Conservation (phyloP, 768 basidiomycete species). For the Floccularia luteovirens region DNA sequence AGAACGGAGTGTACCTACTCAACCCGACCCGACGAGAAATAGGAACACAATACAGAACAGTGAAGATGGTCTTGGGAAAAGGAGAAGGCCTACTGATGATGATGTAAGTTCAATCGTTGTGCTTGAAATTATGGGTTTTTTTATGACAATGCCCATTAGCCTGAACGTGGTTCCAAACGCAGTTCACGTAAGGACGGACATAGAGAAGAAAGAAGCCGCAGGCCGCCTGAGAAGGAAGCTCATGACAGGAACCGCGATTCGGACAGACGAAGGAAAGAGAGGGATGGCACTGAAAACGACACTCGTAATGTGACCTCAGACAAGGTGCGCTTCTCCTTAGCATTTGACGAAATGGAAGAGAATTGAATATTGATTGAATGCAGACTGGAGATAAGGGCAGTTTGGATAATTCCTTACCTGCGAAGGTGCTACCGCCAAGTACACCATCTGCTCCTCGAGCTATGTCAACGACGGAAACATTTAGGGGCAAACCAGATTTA, state of each 20-base stretch:
- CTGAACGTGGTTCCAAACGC: slow-evolving; percentile 75
- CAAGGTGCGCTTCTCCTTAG: slow-evolving; percentile 41
- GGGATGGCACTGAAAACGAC: slow-evolving; percentile 47
- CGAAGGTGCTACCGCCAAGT: slow-evolving; percentile 42
- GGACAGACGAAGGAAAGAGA: slow-evolving; percentile 60
- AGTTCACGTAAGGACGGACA: slow-evolving; percentile 72
- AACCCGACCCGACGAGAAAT: slow-evolving; percentile 54
- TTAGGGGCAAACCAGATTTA: slow-evolving; percentile 34
- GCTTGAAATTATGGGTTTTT: slow-evolving; percentile 2
- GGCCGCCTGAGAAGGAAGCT: slow-evolving; percentile 59
- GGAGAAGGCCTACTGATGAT: slow-evolving; percentile 62
- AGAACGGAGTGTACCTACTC: slow-evolving; percentile 47
- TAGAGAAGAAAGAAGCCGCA: slow-evolving; percentile 66
- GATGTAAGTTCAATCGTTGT: slow-evolving; percentile 46
- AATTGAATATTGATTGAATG: too few relatives aligned
- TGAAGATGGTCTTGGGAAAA: slow-evolving; percentile 70
- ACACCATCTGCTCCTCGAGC: slow-evolving; percentile 69
- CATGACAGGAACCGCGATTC: slow-evolving; percentile 64
- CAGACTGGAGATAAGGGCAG: slow-evolving; percentile 48
- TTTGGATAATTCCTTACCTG: slow-evolving; percentile 38
- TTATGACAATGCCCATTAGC: slow-evolving; percentile 26
- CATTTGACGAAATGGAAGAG: too few relatives aligned
- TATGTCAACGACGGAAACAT: slow-evolving; percentile 46
- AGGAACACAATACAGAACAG: slow-evolving; percentile 30
- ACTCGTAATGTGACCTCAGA: slow-evolving; percentile 40